Base-by-base conservation (phyloP, 2,329 filamentous ascomycete genomes). In the Plectosphaerella sp. region DNA sequence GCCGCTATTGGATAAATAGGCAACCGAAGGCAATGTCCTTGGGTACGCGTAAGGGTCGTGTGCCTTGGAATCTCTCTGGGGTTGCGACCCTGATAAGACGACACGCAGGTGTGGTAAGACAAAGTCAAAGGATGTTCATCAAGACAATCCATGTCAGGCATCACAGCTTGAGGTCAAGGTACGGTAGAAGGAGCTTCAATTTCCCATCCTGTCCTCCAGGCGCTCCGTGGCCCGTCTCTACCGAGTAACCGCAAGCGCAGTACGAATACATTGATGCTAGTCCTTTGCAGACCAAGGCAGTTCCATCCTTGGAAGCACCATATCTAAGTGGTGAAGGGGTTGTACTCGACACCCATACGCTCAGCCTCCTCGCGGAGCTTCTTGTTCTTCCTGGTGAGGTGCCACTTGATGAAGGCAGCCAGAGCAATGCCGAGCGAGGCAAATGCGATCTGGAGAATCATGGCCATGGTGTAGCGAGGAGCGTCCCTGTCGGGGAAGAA, bases 401-500 rank as follows among this genome's bases (percentile, higher is more conserved):
- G 16, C 41, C 39, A 45, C 41, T 50, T 50, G 2, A 50, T 14
- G 25, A 50, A 4, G 16, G 41, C n/a, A 8, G 41, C 41, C n/a
- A 43, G 2, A 2, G 41, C 16, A 18, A 43, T 43, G 3, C 41
- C 41, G 11, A 50, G 25, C n/a, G n/a, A 16, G 10, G 48, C 48
- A 18, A 58, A 59, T 11, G 33, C 35, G 20, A 59, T 49, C 51
- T 53, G 46, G 47, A 61, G n/a, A 22, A 64, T 59, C 57, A 63
- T 66, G 8, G 58, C 64, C 52, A 54, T 61, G 0, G 56, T 54
- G 42, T 66, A 67, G 0, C 64, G 59, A 2, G 65, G 65, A 1
- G 52, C 57, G 18, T 67, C 63, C 12, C 48, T 56, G 1, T 59
- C 53, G 0, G 59, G 55, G 54, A 71, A 72, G 51, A 73, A 67